Percentiles rank a stretch among this genome's conserved stretches.
phyloP scores from a whole-genome alignment of 2,329 filamentous ascomycete species.

The Talaromyces piceae region DNA sequence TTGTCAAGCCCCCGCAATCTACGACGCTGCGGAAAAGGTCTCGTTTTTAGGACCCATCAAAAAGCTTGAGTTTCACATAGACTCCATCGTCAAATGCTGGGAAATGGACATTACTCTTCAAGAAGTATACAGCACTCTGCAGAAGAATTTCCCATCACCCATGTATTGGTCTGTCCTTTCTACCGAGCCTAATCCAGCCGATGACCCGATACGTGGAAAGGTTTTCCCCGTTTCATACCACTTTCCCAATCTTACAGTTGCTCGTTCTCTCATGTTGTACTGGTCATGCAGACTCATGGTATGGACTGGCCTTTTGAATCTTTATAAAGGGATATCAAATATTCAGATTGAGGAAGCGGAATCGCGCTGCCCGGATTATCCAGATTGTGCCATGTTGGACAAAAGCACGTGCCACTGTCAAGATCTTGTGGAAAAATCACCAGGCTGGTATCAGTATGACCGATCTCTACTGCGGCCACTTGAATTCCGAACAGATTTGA shows the following conservation, averaged over 20 bases:
- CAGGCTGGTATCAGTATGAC: slow-evolving; percentile 8
- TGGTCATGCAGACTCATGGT: slow-evolving; percentile 28
- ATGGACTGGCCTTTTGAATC: slow-evolving; percentile 26
- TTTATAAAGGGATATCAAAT: slow-evolving; percentile 21
- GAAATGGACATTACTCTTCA: slow-evolving; percentile 20
- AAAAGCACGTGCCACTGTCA: slow-evolving; percentile 7
- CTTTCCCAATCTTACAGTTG: slow-evolving; percentile 21
- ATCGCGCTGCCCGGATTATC: slow-evolving; percentile 6
- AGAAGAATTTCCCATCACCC: slow-evolving; percentile 16
- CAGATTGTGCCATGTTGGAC: slow-evolving; percentile 2
- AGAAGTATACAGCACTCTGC: slow-evolving; percentile 19
- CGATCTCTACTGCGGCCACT: slow-evolving; percentile 17
- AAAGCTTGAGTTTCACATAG: slow-evolving; percentile 12
- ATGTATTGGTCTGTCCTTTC: slow-evolving; percentile 25
- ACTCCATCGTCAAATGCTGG: slow-evolving; percentile 21
- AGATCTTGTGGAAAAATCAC: neutral
- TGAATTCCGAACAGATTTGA: slow-evolving; percentile 19
- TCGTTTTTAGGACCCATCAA: slow-evolving; percentile 12
- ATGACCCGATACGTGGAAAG: slow-evolving; percentile 9
- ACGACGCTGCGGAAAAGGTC: slow-evolving; percentile 15
- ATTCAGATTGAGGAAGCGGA: slow-evolving; percentile 10
- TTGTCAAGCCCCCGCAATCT: slow-evolving; percentile 18
- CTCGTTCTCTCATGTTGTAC: slow-evolving; percentile 23
- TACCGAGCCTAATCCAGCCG: slow-evolving; percentile 5
- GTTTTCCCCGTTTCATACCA: slow-evolving; percentile 25